Evolutionary conservation across 352 stramenopile genomes (phyloP).

Genomic region (Globisporangium iwayamae): DNA sequence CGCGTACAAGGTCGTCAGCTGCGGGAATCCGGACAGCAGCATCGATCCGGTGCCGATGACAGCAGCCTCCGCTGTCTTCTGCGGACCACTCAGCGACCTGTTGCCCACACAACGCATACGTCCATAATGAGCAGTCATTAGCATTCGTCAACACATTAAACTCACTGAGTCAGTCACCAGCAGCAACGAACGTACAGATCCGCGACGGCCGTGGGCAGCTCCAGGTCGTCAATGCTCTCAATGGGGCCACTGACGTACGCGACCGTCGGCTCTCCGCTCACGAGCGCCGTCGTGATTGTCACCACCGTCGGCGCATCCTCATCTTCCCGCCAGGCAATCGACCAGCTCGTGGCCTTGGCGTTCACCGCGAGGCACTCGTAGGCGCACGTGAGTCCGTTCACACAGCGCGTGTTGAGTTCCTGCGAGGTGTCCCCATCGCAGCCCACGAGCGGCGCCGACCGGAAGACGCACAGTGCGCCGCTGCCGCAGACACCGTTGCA

Average conservation of each 20-base stretch:
- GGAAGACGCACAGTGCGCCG: constrained; percentile 11
- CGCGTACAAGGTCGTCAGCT: constrained; percentile 7
- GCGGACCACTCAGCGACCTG: constrained; percentile 6
- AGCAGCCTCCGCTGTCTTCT: not conserved
- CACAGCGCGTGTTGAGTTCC: not conserved
- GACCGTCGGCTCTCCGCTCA: not conserved
- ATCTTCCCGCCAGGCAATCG: not conserved
- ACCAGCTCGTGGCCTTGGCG: constrained; percentile 1
- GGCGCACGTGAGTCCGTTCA: constrained; percentile 11
- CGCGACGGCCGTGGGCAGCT: constrained; percentile 5
- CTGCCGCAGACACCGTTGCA: constrained; percentile 5
- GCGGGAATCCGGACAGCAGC: constrained; percentile 3
- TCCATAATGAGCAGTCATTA: not conserved
- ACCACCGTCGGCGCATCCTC: not conserved
- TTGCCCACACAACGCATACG: not conserved
- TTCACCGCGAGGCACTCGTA: constrained; percentile 8
- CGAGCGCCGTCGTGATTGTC: not conserved
- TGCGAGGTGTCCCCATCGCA: not conserved
- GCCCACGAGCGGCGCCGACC: not conserved
- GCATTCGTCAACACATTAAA: not conserved
- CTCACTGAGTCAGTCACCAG: not conserved
- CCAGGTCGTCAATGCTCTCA: constrained; percentile 8
- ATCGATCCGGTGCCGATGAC: not conserved
- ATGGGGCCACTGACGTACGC: constrained; percentile 2
- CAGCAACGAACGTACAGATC: constrained; percentile 7